Conservation (phyloP, 2,329 filamentous ascomycete species). For the Scedosporium boydii region DNA sequence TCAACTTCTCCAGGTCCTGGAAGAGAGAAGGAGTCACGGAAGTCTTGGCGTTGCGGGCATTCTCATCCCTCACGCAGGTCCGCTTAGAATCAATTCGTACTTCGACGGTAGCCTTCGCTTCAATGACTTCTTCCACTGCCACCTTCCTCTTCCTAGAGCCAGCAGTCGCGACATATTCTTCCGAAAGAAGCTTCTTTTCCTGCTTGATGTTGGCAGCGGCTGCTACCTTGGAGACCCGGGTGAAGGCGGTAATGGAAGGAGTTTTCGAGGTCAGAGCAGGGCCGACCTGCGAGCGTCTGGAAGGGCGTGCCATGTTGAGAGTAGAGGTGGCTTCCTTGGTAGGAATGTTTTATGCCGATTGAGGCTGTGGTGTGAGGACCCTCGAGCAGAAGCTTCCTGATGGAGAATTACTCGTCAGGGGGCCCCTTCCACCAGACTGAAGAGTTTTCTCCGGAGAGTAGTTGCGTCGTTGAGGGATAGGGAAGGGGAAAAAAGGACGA, state of each 20-base stretch:
- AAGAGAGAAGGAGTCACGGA: background rate
- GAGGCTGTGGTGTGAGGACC: too few species aligned
- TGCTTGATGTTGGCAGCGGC: background rate
- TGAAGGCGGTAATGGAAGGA: conserved; percentile 31
- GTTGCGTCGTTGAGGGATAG: background rate
- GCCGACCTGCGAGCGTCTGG: conserved; percentile 12
- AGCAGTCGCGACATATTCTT: conserved; percentile 3
- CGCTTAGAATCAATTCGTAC: conserved; percentile 1
- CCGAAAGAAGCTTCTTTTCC: conserved; percentile 1
- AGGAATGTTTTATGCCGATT: background rate
- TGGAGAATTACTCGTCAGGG: background rate
- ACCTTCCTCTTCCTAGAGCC: conserved; percentile 7
- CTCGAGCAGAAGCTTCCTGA: background rate
- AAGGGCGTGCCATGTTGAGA: conserved; percentile 17
- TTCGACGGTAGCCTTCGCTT: background rate
- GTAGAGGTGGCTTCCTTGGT: conserved; percentile 5
- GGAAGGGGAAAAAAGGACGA: background rate
- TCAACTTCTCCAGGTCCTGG: conserved; percentile 2
- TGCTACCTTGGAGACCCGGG: conserved; percentile 35
- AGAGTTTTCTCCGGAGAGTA: background rate
- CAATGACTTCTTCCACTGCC: background rate
- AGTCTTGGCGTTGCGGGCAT: background rate
- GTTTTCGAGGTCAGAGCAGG: conserved; percentile 12
- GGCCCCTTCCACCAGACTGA: background rate
- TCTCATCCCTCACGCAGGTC: background rate